Evolutionary conservation across 2,329 filamentous ascomycete genomes (phyloP).

Genomic region (Arthroderma sp.): DNA sequence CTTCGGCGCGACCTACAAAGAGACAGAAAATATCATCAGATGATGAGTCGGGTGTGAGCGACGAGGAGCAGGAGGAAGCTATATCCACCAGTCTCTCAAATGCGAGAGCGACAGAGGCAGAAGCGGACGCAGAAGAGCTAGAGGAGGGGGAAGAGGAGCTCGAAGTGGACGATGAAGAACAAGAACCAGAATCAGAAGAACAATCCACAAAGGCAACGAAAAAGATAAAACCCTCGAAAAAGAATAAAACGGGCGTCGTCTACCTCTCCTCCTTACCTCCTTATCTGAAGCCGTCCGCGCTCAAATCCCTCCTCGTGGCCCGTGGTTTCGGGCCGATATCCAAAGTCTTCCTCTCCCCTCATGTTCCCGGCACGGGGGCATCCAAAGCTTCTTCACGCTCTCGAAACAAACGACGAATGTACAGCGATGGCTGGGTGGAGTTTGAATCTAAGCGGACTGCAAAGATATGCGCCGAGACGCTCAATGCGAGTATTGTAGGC

Average conservation of each 20-base stretch:
- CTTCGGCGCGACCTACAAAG: constrained; percentile 4
- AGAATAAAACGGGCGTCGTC: constrained; percentile 30
- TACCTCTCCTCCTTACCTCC: constrained; percentile 35
- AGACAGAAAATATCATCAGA: constrained; percentile 12
- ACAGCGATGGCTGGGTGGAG: constrained; percentile 35
- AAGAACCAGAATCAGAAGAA: constrained; percentile 11
- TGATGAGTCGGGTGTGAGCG: constrained; percentile 28
- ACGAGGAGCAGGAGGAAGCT: constrained; percentile 29
- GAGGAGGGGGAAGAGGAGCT: constrained; percentile 6
- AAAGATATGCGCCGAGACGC: constrained; percentile 32
- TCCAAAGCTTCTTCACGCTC: constrained; percentile 10
- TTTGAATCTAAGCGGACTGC: constrained; percentile 34
- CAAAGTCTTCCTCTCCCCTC: constrained; percentile 31
- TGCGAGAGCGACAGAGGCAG: constrained; percentile 7
- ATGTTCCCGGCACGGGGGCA: constrained; percentile 14
- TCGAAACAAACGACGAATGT: constrained; percentile 27
- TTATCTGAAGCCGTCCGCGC: constrained; percentile 34
- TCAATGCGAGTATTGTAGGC: constrained; percentile 32
- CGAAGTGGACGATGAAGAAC: constrained; percentile 4
- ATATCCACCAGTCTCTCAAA: background rate
- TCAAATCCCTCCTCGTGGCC: constrained; percentile 29
- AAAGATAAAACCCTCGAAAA: constrained; percentile 9
- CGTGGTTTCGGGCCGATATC: constrained; percentile 31
- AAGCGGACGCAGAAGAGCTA: constrained; percentile 10
- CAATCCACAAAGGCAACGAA: constrained; percentile 10